phyloP scores from a whole-genome alignment of 345 rosid species.

The Lepidium sativum region DNA sequence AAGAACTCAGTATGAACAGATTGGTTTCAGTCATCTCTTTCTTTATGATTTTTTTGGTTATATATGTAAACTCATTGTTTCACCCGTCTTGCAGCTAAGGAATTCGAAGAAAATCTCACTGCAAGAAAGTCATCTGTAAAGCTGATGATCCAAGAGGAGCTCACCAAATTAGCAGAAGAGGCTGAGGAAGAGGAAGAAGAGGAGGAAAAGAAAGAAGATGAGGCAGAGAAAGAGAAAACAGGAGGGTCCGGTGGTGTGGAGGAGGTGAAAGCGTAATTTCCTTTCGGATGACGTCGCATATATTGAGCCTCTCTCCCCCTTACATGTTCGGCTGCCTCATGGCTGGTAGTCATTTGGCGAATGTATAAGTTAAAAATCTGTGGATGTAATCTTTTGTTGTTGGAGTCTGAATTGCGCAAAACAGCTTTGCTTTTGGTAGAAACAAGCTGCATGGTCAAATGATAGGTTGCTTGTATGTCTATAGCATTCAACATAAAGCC shows the following conservation, averaged over 20 bases:
- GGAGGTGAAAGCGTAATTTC: conserved; percentile 24
- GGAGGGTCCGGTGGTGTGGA: conserved; percentile 9
- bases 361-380: conserved; percentile 19
- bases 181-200: conserved; percentile 52
- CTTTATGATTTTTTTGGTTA: background rate
- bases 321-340: background rate
- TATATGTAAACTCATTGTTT: conserved; percentile 1
- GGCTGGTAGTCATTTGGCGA: conserved; percentile 13
- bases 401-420: conserved; percentile 7
- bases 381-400: conserved; percentile 21
- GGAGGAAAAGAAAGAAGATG: conserved; percentile 32
- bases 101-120: conserved; percentile 51
- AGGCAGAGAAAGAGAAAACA: conserved; percentile 31
- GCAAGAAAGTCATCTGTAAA: conserved; percentile 69
- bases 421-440: conserved; percentile 11
- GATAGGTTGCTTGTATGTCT: conserved; percentile 26
- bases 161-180: conserved; percentile 79
- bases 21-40: background rate
- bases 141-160: conserved; percentile 83
- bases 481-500: conserved; percentile 22
- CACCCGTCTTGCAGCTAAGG: conserved; percentile 38
- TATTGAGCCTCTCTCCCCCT: background rate
- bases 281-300: conserved; percentile 8
- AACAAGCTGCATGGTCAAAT: conserved; percentile 21
- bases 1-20: conserved; percentile 58